A percentile compares a stretch with the other conserved stretches of the same genome.
phyloP scores from a whole-genome alignment of 2,329 filamentous ascomycete genomes.

The Fusarium abutilonis region DNA sequence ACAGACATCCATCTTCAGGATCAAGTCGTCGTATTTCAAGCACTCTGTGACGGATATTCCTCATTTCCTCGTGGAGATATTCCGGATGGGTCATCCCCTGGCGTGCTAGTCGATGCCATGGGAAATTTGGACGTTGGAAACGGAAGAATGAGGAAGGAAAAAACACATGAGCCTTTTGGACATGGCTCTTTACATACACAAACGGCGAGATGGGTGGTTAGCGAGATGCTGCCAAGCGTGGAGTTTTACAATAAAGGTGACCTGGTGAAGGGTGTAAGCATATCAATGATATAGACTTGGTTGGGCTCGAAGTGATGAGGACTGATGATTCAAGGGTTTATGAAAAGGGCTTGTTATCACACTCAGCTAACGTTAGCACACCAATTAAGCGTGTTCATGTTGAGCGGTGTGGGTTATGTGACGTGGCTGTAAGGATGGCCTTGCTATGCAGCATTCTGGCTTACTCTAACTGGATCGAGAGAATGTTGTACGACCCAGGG shows the following conservation, averaged over 20 bases:
- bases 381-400: slow-evolving; percentile 8
- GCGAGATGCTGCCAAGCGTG: slow-evolving; percentile 59
- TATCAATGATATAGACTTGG: slow-evolving; percentile 20
- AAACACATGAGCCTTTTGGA: slow-evolving; percentile 62
- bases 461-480: slow-evolving; percentile 6
- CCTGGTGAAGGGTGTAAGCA: slow-evolving; percentile 59
- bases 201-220: slow-evolving; percentile 69
- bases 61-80: slow-evolving; percentile 53
- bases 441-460: background rate
- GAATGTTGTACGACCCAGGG: background rate
- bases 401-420: slow-evolving; percentile 22
- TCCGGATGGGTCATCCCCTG: slow-evolving; percentile 27
- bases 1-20: slow-evolving; percentile 69
- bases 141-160: slow-evolving; percentile 54
- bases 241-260: slow-evolving; percentile 63
- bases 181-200: slow-evolving; percentile 65
- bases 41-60: slow-evolving; percentile 63
- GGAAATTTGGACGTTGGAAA: slow-evolving; percentile 44
- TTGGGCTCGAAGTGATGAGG: background rate
- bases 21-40: slow-evolving; percentile 69
- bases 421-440: slow-evolving; percentile 31
- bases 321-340: slow-evolving; percentile 4
- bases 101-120: slow-evolving; percentile 45
- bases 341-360: background rate
- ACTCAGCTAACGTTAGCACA: background rate